phyloP scores from a whole-genome alignment of 805 yeast species.

The Barnettozyma botsteinii region DNA sequence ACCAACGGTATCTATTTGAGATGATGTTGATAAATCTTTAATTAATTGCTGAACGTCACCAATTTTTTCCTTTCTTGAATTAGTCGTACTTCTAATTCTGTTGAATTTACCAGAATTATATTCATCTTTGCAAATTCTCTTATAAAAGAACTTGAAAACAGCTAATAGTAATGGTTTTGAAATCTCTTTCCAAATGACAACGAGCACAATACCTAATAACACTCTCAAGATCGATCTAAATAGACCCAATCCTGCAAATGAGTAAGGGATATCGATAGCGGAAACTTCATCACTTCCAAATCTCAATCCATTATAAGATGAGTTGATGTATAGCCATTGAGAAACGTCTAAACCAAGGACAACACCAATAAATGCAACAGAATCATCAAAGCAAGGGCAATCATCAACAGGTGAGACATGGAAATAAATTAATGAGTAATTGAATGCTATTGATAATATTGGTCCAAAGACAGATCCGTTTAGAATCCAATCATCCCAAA shows the following conservation, averaged over 20 bases:
- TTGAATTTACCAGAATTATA: conserved; percentile 15
- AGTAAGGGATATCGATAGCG: conserved; percentile 36
- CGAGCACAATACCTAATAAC: conserved; percentile 52
- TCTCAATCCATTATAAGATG: conserved; percentile 10
- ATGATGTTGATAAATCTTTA: conserved; percentile 11
- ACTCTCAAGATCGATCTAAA: conserved; percentile 41
- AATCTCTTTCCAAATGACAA: conserved; percentile 67
- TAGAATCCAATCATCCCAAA: conserved; percentile 43
- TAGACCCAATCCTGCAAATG: conserved; percentile 37
- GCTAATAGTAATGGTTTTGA: conserved; percentile 63
- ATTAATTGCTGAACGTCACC: conserved; percentile 17
- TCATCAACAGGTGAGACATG: conserved; percentile 86
- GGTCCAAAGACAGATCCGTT: conserved; percentile 28
- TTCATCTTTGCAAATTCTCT: conserved; percentile 15
- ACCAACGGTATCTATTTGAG: conserved; percentile 19
- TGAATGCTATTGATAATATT: conserved; percentile 32
- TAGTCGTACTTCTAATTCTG: conserved; percentile 22
- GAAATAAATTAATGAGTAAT: conserved; percentile 49
- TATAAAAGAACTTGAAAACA: conserved; percentile 53
- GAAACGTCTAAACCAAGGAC: conserved; percentile 64
- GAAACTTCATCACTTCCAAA: conserved; percentile 11
- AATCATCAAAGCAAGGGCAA: conserved; percentile 95
- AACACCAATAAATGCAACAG: conserved; percentile 90
- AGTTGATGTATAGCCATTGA: conserved; percentile 24
- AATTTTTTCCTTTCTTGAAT: conserved; percentile 22